Base-by-base conservation (phyloP, 176 grass and related monocot genomes). In the Carex kokanica region DNA sequence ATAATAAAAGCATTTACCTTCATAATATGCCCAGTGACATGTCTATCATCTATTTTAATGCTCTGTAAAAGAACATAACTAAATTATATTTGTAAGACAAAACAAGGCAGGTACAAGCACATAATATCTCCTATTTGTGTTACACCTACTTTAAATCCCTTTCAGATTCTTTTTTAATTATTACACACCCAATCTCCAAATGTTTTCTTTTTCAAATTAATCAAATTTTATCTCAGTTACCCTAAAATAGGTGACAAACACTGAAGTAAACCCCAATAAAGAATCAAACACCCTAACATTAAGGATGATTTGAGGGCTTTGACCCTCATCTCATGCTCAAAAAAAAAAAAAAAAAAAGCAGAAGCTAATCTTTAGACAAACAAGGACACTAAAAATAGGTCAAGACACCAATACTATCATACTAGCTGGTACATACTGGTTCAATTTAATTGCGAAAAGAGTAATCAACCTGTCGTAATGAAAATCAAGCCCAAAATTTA, bases 11-110 rank as follows among this genome's bases (percentile, higher is more conserved):
- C 51, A 85, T 90, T 18, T 91, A 95, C 95, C 95, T 98, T 98
- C 95, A 98, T 95, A 80, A 98, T 98, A 83, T 98, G 90, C 53
- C 92, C 95, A 1, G 92, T 86, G 92, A 98, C 94, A 81, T 95
- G 89, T 60, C 95, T 98, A 87, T 98, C 95, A 93, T 95, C 89
- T 78, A 93, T 89, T 88, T 88, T 90, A 5, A 98, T 84, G 83
- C 92, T 95, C 92, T 95, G 90, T 58, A 80, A 56, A 60, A n/a
- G 43, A 85, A 88, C 11, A 85, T 16, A 68, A 16, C 36, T 18
- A 71, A 56, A 78, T 78, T 78, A 56, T 78, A 18, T 61, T 32
- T 56, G 51, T 78, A 89, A 83, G 55, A 60, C 5, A 83, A 41
- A 72, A 78, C 0, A 74, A 21, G 3, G 34, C 14, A 86, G 77